phyloP scores from a whole-genome alignment of 768 basidiomycete species.

The Pleurotus eryngii region DNA sequence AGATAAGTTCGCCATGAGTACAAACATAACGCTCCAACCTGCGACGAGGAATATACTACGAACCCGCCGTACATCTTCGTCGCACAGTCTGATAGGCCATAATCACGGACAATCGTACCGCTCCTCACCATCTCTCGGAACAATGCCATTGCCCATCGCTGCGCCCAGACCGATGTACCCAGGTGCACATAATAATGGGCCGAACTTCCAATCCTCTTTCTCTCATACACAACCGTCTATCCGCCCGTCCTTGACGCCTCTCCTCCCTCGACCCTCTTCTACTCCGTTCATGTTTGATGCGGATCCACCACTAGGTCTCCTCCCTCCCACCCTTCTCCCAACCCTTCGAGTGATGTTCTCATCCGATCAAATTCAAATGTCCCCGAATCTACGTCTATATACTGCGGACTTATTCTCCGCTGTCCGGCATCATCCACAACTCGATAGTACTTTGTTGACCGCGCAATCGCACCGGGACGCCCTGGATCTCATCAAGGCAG shows the following conservation, averaged over 20 bases:
- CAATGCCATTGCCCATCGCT: constrained; percentile 13
- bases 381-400: constrained; percentile 57
- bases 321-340: constrained; percentile 26
- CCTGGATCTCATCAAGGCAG: constrained; percentile 63
- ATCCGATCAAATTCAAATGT: constrained; percentile 38
- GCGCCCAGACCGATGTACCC: constrained; percentile 18
- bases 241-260: constrained; percentile 14
- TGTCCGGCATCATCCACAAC: constrained; percentile 62
- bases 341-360: constrained; percentile 26
- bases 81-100: background rate
- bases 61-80: constrained; percentile 8
- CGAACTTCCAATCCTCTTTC: constrained; percentile 12
- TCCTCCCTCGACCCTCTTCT: constrained; percentile 26
- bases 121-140: constrained; percentile 13
- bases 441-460: constrained; percentile 70
- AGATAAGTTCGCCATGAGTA: constrained; percentile 78
- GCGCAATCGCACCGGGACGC: constrained; percentile 59
- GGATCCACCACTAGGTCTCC: constrained; percentile 10
- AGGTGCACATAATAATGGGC: constrained; percentile 19
- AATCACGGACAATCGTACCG: constrained; percentile 19
- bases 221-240: constrained; percentile 15
- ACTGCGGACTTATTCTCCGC: constrained; percentile 73
- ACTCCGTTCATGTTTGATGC: constrained; percentile 9
- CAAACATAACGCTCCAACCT: constrained; percentile 49
- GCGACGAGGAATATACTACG: constrained; percentile 35